Percentiles rank a stretch among this genome's conserved stretches.
Evolutionary conservation across 2,329 filamentous ascomycete genomes (phyloP).

Genomic region (Penicillium sp.): DNA sequence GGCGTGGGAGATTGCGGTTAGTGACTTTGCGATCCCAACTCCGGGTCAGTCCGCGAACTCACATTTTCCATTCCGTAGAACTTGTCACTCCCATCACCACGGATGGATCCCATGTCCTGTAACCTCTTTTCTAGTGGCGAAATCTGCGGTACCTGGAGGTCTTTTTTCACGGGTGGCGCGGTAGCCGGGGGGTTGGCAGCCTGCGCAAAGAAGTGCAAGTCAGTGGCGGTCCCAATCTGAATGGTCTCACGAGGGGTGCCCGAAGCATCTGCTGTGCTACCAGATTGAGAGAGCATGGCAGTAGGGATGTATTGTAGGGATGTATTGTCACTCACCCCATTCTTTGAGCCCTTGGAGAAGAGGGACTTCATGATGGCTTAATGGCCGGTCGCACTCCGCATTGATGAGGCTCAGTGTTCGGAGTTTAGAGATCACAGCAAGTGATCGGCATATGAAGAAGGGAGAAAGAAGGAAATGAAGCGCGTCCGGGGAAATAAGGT

Average conservation of each 20-base stretch:
- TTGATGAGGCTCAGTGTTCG: conserved; percentile 18
- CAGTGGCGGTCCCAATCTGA: conserved; percentile 18
- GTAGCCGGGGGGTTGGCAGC: conserved; percentile 49
- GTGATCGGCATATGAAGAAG: background rate
- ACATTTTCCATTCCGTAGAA: conserved; percentile 99
- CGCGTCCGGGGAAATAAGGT: conserved; percentile 4
- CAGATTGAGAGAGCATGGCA: conserved; percentile 13
- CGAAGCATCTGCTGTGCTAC: conserved; percentile 20
- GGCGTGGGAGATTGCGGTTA: conserved; percentile 17
- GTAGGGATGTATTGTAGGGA: conserved; percentile 11
- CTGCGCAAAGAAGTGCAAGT: conserved; percentile 33
- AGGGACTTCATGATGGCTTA: conserved; percentile 40
- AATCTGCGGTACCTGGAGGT: conserved; percentile 56
- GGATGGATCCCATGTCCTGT: conserved; percentile 73
- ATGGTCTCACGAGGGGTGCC: conserved; percentile 16
- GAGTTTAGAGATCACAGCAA: background rate
- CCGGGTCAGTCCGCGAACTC: conserved; percentile 47
- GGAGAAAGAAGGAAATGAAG: background rate
- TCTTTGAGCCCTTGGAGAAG: conserved; percentile 42
- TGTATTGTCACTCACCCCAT: conserved; percentile 33
- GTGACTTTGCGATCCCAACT: conserved; percentile 7
- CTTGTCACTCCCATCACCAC: conserved; percentile 89
- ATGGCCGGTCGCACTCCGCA: conserved; percentile 29
- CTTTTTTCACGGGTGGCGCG: conserved; percentile 57
- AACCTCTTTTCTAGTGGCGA: conserved; percentile 73